Conservation (phyloP, 768 basidiomycete genomes). For the Royoungia palumana region DNA sequence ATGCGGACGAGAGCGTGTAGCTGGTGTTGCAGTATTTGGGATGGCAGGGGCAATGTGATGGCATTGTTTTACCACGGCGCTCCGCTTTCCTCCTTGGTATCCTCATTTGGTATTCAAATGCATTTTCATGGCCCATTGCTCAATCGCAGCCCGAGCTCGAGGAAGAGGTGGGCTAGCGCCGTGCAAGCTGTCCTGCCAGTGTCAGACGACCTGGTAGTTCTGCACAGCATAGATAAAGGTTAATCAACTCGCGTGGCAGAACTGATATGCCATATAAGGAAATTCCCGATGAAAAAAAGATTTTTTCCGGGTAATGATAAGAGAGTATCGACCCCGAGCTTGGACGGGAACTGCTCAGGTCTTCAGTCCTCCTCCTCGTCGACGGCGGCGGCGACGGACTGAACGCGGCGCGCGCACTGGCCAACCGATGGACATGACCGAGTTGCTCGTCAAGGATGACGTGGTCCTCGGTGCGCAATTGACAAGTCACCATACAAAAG, state of each 20-base stretch:
- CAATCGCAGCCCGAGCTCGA: neutral
- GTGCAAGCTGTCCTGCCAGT: neutral
- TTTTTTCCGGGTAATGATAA: slow-evolving; percentile 14
- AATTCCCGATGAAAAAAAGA: slow-evolving; percentile 12
- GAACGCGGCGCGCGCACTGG: neutral
- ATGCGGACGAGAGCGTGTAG: slow-evolving; percentile 11
- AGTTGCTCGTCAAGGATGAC: slow-evolving; percentile 4
- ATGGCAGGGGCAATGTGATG: slow-evolving; percentile 4
- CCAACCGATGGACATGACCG: slow-evolving; percentile 1
- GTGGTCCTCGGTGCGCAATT: slow-evolving; percentile 10
- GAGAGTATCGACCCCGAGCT: slow-evolving; percentile 26
- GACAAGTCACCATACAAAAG: slow-evolving; percentile 18
- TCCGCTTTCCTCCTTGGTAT: slow-evolving; percentile 18
- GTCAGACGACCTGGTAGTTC: neutral
- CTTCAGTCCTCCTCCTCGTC: slow-evolving; percentile 2
- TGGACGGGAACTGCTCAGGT: neutral
- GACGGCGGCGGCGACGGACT: slow-evolving; percentile 1
- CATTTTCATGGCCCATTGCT: neutral
- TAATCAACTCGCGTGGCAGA: slow-evolving; percentile 18
- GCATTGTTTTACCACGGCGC: slow-evolving; percentile 21
- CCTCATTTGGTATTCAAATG: slow-evolving; percentile 15
- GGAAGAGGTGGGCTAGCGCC: neutral
- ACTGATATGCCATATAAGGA: slow-evolving; percentile 18
- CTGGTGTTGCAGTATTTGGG: slow-evolving; percentile 29
- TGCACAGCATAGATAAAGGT: slow-evolving; percentile 20